phyloP scores from a whole-genome alignment of 2,329 filamentous ascomycete species.

The Dendryphion nanum region DNA sequence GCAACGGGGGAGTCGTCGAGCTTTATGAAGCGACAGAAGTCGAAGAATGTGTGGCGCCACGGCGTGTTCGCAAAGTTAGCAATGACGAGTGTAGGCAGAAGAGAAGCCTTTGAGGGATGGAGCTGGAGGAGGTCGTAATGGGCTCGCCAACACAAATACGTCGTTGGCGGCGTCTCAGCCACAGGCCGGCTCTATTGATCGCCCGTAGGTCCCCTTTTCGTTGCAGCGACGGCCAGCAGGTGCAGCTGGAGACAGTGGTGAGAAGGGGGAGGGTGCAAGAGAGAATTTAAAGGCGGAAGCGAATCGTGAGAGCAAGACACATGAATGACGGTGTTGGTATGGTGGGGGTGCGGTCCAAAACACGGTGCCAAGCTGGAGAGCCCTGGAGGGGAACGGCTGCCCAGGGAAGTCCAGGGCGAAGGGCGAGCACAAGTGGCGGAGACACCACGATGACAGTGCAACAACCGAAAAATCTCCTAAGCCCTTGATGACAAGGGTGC shows the following conservation, averaged over 20 bases:
- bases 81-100: constrained; percentile 1
- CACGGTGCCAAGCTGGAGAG: no score
- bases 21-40: constrained; percentile 11
- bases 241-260: not conserved
- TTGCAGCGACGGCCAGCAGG: not conserved
- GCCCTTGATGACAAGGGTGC: no score
- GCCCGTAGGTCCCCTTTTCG: constrained; percentile 1
- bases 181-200: constrained; percentile 1
- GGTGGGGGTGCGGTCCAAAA: no score
- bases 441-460: no score
- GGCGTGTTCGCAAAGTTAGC: not conserved
- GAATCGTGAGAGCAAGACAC: not conserved
- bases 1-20: constrained; percentile 6
- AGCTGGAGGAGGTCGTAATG: not conserved
- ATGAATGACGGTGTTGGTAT: no score
- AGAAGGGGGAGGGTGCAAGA: not conserved
- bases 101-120: not conserved
- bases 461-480: no score
- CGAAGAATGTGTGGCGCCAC: constrained; percentile 3
- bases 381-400: no score
- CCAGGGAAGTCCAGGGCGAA: no score
- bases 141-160: no score
- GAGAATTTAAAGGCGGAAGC: not conserved
- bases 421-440: no score
- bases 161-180: constrained; percentile 1